Percentiles rank a stretch among this genome's conserved stretches.
phyloP scores from a whole-genome alignment of 345 rosid genomes.

The Geranium brycei region DNA sequence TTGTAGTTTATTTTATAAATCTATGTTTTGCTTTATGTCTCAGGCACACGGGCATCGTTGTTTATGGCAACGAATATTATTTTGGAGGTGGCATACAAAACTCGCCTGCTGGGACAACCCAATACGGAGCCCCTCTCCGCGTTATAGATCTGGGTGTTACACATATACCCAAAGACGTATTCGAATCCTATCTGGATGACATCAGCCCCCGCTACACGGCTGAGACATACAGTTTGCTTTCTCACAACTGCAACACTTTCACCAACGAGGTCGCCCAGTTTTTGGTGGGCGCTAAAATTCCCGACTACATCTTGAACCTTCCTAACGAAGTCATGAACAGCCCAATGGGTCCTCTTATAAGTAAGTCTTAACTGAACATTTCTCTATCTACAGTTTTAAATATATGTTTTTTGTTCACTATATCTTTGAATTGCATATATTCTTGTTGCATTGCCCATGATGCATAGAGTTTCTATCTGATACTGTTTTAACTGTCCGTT shows the following conservation, averaged over 20 bases:
- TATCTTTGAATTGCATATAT: neutral
- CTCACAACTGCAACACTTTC: slow-evolving; percentile 92
- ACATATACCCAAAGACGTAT: slow-evolving; percentile 77
- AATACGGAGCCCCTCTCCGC: slow-evolving; percentile 61
- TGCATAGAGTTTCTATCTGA: too few relatives aligned
- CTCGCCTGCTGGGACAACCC: slow-evolving; percentile 49
- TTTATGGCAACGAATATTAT: slow-evolving; percentile 70
- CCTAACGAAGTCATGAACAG: slow-evolving; percentile 84
- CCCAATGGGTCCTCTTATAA: slow-evolving; percentile 78
- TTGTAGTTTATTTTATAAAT: too few relatives aligned
- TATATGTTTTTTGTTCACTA: neutral
- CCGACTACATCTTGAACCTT: slow-evolving; percentile 74
- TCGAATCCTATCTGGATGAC: slow-evolving; percentile 75
- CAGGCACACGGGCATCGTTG: slow-evolving; percentile 93
- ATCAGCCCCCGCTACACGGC: slow-evolving; percentile 80
- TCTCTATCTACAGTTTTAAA: too few relatives aligned
- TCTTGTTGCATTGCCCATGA: too few relatives aligned
- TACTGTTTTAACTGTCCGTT: too few relatives aligned
- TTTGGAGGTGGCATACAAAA: slow-evolving; percentile 91
- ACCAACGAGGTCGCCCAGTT: slow-evolving; percentile 85
- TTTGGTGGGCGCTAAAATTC: slow-evolving; percentile 68
- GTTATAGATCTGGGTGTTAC: slow-evolving; percentile 66
- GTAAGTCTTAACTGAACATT: slow-evolving; percentile 31
- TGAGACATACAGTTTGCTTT: slow-evolving; percentile 61
- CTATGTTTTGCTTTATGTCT: too few relatives aligned